Percentiles rank a stretch among this genome's conserved stretches.
phyloP scores from a whole-genome alignment of 306 rosid genomes.

The Oemleria cerasiformis region DNA sequence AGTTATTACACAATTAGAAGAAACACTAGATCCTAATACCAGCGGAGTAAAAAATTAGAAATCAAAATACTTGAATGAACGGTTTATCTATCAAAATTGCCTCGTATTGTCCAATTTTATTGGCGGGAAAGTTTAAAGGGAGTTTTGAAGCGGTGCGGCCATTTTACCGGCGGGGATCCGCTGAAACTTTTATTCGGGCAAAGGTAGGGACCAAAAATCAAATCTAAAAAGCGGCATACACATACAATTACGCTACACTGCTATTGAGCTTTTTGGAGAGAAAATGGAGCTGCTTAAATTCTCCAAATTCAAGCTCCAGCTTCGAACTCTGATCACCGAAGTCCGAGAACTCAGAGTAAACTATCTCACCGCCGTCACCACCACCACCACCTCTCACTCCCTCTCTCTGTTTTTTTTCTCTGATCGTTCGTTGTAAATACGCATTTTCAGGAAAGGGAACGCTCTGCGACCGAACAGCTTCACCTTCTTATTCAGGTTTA shows the following conservation, averaged over 20 bases:
- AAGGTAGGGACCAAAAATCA: neutral
- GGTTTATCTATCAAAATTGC: too few species aligned
- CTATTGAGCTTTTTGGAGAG: slow-evolving; percentile 20
- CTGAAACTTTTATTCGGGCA: neutral
- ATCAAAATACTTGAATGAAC: too few species aligned
- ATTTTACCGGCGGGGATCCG: neutral
- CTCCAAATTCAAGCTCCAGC: slow-evolving; percentile 74
- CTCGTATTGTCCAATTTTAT: too few species aligned
- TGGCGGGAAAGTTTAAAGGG: neutral
- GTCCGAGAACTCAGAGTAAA: slow-evolving; percentile 67
- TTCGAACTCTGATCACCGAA: slow-evolving; percentile 59
- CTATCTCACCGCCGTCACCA: slow-evolving; percentile 6
- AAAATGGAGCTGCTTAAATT: slow-evolving; percentile 65
- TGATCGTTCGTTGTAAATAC: slow-evolving; percentile 1
- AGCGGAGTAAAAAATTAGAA: too few species aligned
- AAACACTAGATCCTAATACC: too few species aligned
- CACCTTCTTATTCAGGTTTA: slow-evolving; percentile 50
- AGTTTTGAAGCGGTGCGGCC: neutral
- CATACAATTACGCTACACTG: neutral
- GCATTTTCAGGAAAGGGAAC: slow-evolving; percentile 66
- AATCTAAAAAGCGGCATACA: neutral
- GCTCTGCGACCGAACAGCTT: slow-evolving; percentile 55
- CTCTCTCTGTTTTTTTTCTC: slow-evolving; percentile 4
- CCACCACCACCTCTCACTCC: neutral
- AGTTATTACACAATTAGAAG: too few species aligned